These are phyloP conservation scores for Calycina herbarum DNA, from an alignment of 2,329 filamentous ascomycete species.

Conservation along the genomic window DNA sequence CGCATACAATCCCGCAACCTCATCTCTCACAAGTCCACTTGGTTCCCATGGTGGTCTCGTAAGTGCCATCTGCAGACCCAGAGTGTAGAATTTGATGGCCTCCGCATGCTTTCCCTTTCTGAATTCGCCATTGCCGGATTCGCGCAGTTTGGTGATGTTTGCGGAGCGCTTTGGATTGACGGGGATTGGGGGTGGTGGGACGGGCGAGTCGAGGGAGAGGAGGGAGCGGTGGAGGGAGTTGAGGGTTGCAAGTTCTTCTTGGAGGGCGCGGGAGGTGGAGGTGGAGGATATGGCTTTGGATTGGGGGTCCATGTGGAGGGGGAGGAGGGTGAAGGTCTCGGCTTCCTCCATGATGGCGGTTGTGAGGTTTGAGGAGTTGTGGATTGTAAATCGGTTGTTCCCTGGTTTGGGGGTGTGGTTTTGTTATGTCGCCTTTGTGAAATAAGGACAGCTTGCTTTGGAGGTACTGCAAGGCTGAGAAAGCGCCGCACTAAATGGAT, in stretches of 20 bases:
- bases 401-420: neutral
- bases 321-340: constrained; percentile 79
- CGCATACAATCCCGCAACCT: constrained; percentile 74
- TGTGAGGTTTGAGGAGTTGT: neutral
- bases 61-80: constrained; percentile 89
- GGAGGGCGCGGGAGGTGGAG: constrained; percentile 51
- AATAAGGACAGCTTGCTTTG: constrained; percentile 12
- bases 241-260: constrained; percentile 67
- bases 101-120: constrained; percentile 74
- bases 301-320: constrained; percentile 76
- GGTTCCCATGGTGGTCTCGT: constrained; percentile 86
- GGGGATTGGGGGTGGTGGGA: constrained; percentile 82
- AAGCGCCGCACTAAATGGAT: neutral
- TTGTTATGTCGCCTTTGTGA: neutral
- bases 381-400: neutral
- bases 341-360: constrained; percentile 51
- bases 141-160: constrained; percentile 86
- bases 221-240: constrained; percentile 78
- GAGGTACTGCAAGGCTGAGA: constrained; percentile 8
- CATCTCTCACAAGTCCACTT: constrained; percentile 77
- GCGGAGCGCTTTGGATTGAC: constrained; percentile 91
- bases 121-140: constrained; percentile 80
- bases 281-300: constrained; percentile 69
- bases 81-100: constrained; percentile 76
- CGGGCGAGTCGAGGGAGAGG: constrained; percentile 61